These are phyloP conservation scores for Salix purpurea DNA, from an alignment of 345 rosid genomes.

Conservation along the genomic window DNA sequence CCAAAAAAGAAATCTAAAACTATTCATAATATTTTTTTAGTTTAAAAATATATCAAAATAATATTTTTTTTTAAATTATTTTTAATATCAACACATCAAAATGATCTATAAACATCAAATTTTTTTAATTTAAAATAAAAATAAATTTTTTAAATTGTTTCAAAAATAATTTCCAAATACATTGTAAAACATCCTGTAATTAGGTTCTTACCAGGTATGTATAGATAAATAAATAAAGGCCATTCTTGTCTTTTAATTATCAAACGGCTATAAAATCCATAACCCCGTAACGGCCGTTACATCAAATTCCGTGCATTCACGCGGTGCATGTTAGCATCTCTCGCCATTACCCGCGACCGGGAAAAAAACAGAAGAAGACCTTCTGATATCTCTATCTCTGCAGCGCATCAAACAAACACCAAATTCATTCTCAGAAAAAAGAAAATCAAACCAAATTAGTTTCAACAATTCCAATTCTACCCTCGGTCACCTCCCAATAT, in stretches of 20 bases:
- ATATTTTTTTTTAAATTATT: no score
- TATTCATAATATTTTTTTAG: no score
- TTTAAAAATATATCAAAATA: no score
- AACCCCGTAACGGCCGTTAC: slow-evolving; percentile 21
- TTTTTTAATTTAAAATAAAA: no score
- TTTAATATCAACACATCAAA: no score
- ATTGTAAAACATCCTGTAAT: no score
- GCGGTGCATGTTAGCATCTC: slow-evolving; percentile 26
- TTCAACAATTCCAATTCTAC: not conserved
- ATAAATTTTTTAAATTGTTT: no score
- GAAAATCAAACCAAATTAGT: not conserved
- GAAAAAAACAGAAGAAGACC: no score
- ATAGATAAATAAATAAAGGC: not conserved
- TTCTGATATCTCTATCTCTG: not conserved
- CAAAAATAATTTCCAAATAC: not conserved
- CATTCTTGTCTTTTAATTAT: not conserved
- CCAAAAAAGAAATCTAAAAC: not conserved
- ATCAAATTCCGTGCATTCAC: slow-evolving; percentile 41
- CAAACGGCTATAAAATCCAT: not conserved
- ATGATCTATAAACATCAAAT: no score
- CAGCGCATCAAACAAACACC: not conserved
- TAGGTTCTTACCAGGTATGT: not conserved
- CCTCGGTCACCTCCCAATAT: not conserved
- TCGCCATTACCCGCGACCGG: slow-evolving; percentile 17
- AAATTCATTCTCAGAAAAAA: not conserved